A percentile compares a stretch with the other conserved stretches of the same genome.
These are phyloP conservation scores for Irpex sp. DNA, from an alignment of 1,284 basidiomycete genomes.

Conservation along the genomic window DNA sequence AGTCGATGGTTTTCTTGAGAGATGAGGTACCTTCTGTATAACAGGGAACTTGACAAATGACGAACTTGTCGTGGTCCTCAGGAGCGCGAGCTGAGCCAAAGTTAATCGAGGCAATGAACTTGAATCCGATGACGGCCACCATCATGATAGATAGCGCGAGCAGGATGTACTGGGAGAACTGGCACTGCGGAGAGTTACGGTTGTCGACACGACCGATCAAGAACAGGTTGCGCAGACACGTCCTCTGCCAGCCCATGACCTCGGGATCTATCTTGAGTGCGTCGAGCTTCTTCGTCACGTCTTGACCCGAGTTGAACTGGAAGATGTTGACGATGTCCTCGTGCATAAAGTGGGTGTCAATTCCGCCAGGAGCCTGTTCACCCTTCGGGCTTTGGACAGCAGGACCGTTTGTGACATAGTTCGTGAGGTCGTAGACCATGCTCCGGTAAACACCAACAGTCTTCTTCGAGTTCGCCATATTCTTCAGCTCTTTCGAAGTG, in stretches of 20 bases:
- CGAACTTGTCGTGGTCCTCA: conserved; percentile 97
- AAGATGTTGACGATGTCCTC: conserved; percentile 76
- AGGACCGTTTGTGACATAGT: conserved; percentile 62
- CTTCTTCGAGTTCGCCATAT: conserved; percentile 61
- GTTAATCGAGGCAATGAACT: conserved; percentile 94
- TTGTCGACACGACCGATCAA: conserved; percentile 90
- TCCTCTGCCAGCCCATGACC: conserved; percentile 76
- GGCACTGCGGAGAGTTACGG: conserved; percentile 87
- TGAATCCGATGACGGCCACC: conserved; percentile 97
- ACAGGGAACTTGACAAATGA: conserved; percentile 98
- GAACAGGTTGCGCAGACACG: conserved; percentile 92
- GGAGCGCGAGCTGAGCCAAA: conserved; percentile 82
- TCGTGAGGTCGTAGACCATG: conserved; percentile 85
- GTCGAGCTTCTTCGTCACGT: conserved; percentile 82
- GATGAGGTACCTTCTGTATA: conserved; percentile 95
- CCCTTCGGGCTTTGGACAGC: conserved; percentile 56
- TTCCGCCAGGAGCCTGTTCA: conserved; percentile 55
- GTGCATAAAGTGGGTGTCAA: conserved; percentile 80
- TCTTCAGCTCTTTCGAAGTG: conserved; percentile 75
- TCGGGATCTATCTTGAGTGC: conserved; percentile 59
- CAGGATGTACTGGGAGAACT: conserved; percentile 90
- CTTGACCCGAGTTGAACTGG: conserved; percentile 76
- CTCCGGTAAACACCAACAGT: conserved; percentile 82
- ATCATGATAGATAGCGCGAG: conserved; percentile 89
- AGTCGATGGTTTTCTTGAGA: conserved; percentile 89